Conservation (phyloP, 306 rosid species). For the Prinsepia uniflora region DNA sequence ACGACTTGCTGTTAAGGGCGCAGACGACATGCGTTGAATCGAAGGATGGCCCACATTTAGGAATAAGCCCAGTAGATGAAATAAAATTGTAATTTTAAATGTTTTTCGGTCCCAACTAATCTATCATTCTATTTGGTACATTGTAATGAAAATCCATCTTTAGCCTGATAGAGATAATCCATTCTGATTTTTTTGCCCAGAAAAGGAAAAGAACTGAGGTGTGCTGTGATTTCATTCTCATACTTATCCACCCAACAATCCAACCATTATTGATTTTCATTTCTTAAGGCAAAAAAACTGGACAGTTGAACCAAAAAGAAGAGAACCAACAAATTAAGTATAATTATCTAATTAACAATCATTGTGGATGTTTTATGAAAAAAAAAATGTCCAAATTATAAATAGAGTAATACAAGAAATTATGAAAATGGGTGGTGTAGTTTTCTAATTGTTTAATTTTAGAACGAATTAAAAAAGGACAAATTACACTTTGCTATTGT, state of each 20-base stretch:
- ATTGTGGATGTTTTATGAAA: background rate
- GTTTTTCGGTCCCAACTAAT: background rate
- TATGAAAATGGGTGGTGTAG: too few relatives aligned
- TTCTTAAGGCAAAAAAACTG: background rate
- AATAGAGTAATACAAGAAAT: background rate
- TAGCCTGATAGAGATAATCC: background rate
- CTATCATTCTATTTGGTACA: background rate
- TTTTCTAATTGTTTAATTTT: too few relatives aligned
- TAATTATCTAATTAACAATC: background rate
- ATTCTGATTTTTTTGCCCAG: background rate
- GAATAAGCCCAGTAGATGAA: too few relatives aligned
- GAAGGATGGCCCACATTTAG: background rate
- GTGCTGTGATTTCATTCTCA: background rate
- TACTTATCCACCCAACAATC: background rate
- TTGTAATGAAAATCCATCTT: background rate
- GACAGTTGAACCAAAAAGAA: background rate
- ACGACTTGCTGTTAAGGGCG: background rate
- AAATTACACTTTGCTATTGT: too few relatives aligned
- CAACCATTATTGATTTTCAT: background rate
- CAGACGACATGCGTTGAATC: background rate
- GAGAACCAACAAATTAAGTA: background rate
- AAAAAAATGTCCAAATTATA: background rate
- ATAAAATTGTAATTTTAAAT: background rate
- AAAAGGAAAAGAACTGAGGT: background rate
- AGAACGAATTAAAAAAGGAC: too few relatives aligned